Evolutionary conservation across 176 grass and related monocot genomes (phyloP).

Genomic region (Triticum timopheevii): DNA sequence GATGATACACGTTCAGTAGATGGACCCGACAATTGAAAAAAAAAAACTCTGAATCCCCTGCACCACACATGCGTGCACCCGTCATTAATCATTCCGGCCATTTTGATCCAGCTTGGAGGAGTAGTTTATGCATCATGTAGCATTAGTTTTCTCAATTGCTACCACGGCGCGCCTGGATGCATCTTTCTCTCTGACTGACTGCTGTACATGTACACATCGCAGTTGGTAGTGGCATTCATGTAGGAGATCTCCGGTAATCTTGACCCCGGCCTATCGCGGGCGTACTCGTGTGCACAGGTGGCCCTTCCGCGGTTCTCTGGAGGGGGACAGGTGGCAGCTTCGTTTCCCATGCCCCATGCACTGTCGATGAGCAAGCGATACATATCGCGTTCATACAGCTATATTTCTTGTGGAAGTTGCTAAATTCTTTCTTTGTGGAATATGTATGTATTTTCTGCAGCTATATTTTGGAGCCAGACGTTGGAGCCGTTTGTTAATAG

Average conservation of each 20-base stretch:
- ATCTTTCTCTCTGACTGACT: neutral
- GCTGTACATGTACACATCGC: neutral
- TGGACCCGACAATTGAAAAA: too few relatives aligned
- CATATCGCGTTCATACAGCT: neutral
- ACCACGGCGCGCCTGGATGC: neutral
- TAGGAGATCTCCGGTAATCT: neutral
- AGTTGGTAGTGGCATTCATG: conserved; percentile 38
- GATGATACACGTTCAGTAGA: too few relatives aligned
- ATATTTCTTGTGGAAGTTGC: neutral
- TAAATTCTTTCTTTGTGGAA: neutral
- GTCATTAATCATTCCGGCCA: neutral
- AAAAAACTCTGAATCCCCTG: neutral
- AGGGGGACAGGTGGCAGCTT: neutral
- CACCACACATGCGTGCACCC: neutral
- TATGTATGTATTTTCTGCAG: too few relatives aligned
- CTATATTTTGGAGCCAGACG: neutral
- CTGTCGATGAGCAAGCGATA: neutral
- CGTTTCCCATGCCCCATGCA: neutral
- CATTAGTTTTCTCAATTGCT: neutral
- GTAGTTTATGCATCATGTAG: too few relatives aligned
- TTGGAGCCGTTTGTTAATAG: neutral
- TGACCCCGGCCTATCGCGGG: neutral
- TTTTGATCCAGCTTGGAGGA: neutral
- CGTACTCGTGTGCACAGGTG: conserved; percentile 17
- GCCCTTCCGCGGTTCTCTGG: neutral